These are phyloP conservation scores for Leccinum huronense DNA, from an alignment of 1,284 basidiomycete genomes.

Conservation along the genomic window DNA sequence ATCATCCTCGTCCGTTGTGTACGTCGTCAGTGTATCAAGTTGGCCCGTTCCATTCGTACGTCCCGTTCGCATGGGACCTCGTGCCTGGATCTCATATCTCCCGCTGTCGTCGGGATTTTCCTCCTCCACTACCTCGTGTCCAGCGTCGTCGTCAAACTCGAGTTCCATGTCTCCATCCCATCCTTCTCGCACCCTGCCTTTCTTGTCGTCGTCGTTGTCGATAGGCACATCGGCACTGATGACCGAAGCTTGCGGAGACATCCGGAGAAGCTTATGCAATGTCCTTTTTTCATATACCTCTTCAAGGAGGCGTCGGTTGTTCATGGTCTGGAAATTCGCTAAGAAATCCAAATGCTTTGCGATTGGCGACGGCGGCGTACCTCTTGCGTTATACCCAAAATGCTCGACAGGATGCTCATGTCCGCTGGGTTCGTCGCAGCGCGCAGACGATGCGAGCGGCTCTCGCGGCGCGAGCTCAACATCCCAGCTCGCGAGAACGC, in stretches of 20 bases:
- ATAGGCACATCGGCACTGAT: conserved; percentile 25
- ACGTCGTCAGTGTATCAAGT: conserved; percentile 17
- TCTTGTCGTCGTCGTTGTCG: conserved; percentile 13
- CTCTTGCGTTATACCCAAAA: conserved; percentile 83
- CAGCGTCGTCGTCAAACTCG: conserved; percentile 22
- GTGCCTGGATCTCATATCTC: conserved; percentile 31
- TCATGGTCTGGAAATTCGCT: conserved; percentile 54
- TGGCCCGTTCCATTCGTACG: conserved; percentile 10
- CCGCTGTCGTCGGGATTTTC: conserved; percentile 28
- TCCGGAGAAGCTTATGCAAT: conserved; percentile 61
- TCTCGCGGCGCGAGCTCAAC: conserved; percentile 51
- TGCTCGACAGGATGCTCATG: conserved; percentile 76
- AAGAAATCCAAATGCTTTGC: conserved; percentile 7
- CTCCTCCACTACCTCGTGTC: conserved; percentile 5
- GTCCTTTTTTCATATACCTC: conserved; percentile 65
- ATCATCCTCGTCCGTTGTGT: conserved; percentile 35
- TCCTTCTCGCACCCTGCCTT: conserved; percentile 37
- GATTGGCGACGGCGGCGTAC: conserved; percentile 41
- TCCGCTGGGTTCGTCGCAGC: conserved; percentile 55
- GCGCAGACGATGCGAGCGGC: conserved; percentile 47
- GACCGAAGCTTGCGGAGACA: conserved; percentile 38
- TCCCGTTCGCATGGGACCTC: conserved; percentile 8
- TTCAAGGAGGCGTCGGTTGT: conserved; percentile 65
- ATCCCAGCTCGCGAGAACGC: conserved; percentile 61
- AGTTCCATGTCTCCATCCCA: conserved; percentile 33